Evolutionary conservation across 140 eudicot genomes (phyloP).

Genomic region (Anethum foeniculum): DNA sequence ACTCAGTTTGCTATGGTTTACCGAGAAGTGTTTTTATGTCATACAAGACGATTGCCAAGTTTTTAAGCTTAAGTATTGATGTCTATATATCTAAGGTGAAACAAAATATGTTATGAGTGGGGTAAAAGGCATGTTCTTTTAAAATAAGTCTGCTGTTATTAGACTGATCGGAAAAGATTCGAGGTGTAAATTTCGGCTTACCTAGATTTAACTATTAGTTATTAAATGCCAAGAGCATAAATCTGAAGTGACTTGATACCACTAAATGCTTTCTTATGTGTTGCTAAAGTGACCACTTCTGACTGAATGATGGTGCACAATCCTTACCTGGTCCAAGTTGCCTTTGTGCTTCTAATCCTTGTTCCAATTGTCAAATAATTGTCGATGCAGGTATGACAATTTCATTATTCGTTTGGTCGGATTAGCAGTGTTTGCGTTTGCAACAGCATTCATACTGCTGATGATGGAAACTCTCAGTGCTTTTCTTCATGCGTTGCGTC

Average conservation of each 20-base stretch:
- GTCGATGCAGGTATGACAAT: conserved; percentile 38
- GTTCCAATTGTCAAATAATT: not conserved
- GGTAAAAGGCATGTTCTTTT: not conserved
- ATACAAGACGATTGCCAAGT: not conserved
- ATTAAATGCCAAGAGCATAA: not conserved
- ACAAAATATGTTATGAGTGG: not conserved
- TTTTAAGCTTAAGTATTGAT: not conserved
- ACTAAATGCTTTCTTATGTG: not conserved
- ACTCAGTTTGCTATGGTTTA: not conserved
- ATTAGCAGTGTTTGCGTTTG: conserved; percentile 44
- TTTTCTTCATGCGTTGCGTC: conserved; percentile 59
- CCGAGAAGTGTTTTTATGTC: not conserved
- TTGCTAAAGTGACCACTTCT: not conserved
- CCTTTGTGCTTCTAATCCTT: not conserved
- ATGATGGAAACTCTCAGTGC: conserved; percentile 66
- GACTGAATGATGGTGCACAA: not conserved
- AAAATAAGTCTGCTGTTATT: not conserved
- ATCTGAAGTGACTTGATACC: not conserved
- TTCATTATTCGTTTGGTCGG: conserved; percentile 39
- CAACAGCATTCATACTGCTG: conserved; percentile 51
- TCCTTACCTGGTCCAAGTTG: not conserved
- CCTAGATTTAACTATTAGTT: not conserved
- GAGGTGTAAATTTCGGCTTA: not conserved
- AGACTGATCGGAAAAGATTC: not conserved
- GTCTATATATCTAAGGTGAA: not conserved